Conservation (phyloP, 2,329 filamentous ascomycete genomes). For the Ilyonectria destructans region DNA sequence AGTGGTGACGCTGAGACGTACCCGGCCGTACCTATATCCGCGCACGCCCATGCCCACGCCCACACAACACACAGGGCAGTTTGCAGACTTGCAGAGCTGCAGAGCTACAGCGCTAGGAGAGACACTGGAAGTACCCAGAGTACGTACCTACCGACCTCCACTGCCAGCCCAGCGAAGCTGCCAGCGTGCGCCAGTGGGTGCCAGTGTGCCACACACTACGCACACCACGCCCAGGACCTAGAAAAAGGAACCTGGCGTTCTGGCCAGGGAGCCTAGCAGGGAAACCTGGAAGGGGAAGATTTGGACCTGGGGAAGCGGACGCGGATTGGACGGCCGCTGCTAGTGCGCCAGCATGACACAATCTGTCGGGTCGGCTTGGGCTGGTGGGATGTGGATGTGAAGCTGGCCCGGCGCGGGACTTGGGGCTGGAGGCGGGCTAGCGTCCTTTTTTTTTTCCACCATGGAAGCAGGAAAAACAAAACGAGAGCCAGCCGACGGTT, state of each 20-base stretch:
- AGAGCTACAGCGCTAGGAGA: slow-evolving; percentile 4
- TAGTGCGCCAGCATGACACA: slow-evolving; percentile 54
- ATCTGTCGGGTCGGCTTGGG: slow-evolving; percentile 53
- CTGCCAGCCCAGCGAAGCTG: background rate
- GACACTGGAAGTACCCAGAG: background rate
- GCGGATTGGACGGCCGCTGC: slow-evolving; percentile 45
- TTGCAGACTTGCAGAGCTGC: slow-evolving; percentile 16
- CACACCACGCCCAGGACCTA: slow-evolving; percentile 28
- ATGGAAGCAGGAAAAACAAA: slow-evolving; percentile 11
- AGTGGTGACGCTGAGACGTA: slow-evolving; percentile 46
- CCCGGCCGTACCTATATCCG: slow-evolving; percentile 51
- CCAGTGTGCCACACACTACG: slow-evolving; percentile 16
- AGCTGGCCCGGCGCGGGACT: slow-evolving; percentile 26
- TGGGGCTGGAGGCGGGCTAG: slow-evolving; percentile 34
- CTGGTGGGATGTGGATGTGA: slow-evolving; percentile 35
- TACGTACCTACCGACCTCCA: background rate
- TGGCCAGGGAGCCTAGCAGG: slow-evolving; percentile 35
- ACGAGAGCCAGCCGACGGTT: background rate
- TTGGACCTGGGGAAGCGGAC: slow-evolving; percentile 50
- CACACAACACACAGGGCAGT: slow-evolving; percentile 3
- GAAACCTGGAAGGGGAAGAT: slow-evolving; percentile 46
- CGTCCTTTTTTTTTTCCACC: slow-evolving; percentile 13
- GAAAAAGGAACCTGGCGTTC: slow-evolving; percentile 37
- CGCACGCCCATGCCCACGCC: slow-evolving; percentile 24
- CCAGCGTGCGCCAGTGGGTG: background rate